Base-by-base conservation (phyloP, 2,329 filamentous ascomycete genomes). In the Fusarium piperis region DNA sequence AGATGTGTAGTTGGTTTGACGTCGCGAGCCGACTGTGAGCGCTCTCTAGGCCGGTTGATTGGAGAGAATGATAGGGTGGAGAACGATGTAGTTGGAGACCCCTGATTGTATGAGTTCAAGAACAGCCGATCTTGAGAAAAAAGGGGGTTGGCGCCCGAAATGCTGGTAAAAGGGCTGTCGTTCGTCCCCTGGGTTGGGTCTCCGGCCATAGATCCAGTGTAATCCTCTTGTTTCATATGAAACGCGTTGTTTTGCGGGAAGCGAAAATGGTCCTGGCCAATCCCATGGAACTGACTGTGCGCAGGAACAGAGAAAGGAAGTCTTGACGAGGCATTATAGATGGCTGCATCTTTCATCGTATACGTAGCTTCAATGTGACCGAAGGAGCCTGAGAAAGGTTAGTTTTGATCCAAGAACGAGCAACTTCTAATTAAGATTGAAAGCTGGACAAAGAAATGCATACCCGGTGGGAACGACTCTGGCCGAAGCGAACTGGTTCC, bases 121-220 rank as follows among this genome's bases (percentile, higher is more conserved):
- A 81, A 78, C 20, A 76, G 33, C n/a, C 76, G 74, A 10, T 80
- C 79, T 20, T 79, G 79, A 15, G 77, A 67, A 39, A 81, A 78
- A 20, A 82, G 73, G 12, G 80, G 78, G 35, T 81, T 81, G 1
- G 73, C 68, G 48, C 78, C 77, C 16, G 80, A 58, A 12, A 79
- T 67, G 11, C 72, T 65, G 18, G 80, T 62, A 57, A 78, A 81
- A 7, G 77, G 76, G 15, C 51, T 76, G 7, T 65, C 73, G 33
- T 57, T 67, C 10, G 72, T 57, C 41, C 64, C 72, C 23, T 72
- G 68, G 7, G 75, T 16, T 6, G 72, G 44, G n/a, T 78, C 76
- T 13, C 70, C 65, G 2, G 62, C 44, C 18, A 64, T 62, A 13
- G 74, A 60, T 16, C 68, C 64, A 2, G 71, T 36, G 60, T 76